Evolutionary conservation across 371 early-diverging fungal genomes (phyloP).

Genomic region (Parasitella parasitica): DNA sequence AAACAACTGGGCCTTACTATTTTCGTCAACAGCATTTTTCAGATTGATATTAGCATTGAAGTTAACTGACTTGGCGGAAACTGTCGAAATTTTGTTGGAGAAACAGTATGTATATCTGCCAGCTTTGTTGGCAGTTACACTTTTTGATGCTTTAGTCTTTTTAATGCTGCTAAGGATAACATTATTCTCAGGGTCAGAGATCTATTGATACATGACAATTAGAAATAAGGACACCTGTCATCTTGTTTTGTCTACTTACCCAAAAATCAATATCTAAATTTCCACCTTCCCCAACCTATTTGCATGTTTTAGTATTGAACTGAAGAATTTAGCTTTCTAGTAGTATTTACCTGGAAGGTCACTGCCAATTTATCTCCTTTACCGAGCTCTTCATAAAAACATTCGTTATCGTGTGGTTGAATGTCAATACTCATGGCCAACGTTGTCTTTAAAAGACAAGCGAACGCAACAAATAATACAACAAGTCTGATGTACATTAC

Average conservation of each 20-base stretch:
- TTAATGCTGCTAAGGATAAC: constrained; percentile 48
- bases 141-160: constrained; percentile 53
- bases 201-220: constrained; percentile 29
- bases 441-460: constrained; percentile 3
- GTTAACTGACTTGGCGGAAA: constrained; percentile 53
- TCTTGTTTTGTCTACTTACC: constrained; percentile 10
- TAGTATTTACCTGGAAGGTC: constrained; percentile 55
- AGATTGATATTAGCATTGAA: constrained; percentile 51
- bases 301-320: not conserved
- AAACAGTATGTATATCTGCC: constrained; percentile 80
- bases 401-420: constrained; percentile 51
- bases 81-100: constrained; percentile 58
- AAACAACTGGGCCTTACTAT: constrained; percentile 27
- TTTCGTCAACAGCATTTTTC: constrained; percentile 18
- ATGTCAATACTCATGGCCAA: constrained; percentile 42
- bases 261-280: constrained; percentile 71
- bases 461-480: constrained; percentile 9
- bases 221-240: not conserved
- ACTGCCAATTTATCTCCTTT: constrained; percentile 62
- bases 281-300: constrained; percentile 67
- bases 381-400: constrained; percentile 63
- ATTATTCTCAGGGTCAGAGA: constrained; percentile 51
- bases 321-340: not conserved
- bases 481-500: constrained; percentile 8
- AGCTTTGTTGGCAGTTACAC: constrained; percentile 49